Evolutionary conservation across 805 yeast genomes (phyloP).

Genomic region (Teunomyces stri): DNA sequence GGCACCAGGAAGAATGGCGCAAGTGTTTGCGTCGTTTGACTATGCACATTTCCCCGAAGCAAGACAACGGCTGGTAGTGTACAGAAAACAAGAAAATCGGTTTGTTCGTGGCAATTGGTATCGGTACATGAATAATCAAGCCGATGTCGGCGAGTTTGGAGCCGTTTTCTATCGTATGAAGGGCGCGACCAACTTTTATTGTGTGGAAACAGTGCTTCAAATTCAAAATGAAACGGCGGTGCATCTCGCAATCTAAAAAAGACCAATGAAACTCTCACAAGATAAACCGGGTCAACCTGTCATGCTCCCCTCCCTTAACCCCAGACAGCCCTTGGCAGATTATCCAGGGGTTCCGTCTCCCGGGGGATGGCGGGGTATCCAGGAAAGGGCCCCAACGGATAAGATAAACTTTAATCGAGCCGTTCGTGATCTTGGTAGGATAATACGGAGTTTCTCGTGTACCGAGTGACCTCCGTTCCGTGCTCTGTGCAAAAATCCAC

Average conservation of each 20-base stretch:
- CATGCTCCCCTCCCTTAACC: too few relatives aligned
- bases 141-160: constrained; percentile 11
- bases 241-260: not conserved
- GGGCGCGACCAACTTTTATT: constrained; percentile 12
- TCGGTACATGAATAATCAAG: not conserved
- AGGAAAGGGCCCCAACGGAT: too few relatives aligned
- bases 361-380: too few relatives aligned
- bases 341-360: too few relatives aligned
- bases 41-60: constrained; percentile 15
- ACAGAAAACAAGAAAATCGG: not conserved
- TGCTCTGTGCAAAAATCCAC: too few relatives aligned
- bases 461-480: too few relatives aligned
- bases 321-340: too few relatives aligned
- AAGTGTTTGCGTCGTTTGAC: constrained; percentile 15
- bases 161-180: constrained; percentile 14
- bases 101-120: not conserved
- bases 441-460: too few relatives aligned
- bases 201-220: constrained; percentile 11
- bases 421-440: too few relatives aligned
- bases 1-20: constrained; percentile 15
- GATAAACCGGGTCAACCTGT: too few relatives aligned
- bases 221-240: not conserved
- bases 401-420: too few relatives aligned
- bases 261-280: not conserved
- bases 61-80: constrained; percentile 8